Percentiles rank a stretch among this genome's conserved stretches.
Evolutionary conservation across 495 filamentous ascomycete species (phyloP).

Genomic region (Trichodelitschia bisporula): DNA sequence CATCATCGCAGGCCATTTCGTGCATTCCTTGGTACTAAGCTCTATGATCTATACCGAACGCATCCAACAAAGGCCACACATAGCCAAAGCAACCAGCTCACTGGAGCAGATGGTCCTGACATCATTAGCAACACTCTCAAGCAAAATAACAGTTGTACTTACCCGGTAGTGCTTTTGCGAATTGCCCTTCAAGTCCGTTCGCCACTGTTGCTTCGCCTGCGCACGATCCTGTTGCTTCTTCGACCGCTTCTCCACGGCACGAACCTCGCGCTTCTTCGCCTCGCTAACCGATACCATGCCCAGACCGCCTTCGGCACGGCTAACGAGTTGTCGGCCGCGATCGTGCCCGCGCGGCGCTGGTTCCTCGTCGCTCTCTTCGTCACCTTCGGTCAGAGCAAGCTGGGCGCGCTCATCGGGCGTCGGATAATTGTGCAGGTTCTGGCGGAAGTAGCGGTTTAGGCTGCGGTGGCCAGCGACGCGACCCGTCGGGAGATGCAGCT

Average conservation of each 20-base stretch:
- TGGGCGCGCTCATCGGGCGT: constrained; percentile 33
- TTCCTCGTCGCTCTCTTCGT: constrained; percentile 22
- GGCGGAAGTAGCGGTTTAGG: constrained; percentile 63
- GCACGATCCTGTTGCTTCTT: constrained; percentile 33
- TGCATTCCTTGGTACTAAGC: no score
- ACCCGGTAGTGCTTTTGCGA: constrained; percentile 54
- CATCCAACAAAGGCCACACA: no score
- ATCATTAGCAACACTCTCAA: no score
- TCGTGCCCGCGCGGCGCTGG: constrained; percentile 12
- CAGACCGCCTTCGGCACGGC: constrained; percentile 40
- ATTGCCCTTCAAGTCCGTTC: constrained; percentile 38
- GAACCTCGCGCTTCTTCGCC: constrained; percentile 41
- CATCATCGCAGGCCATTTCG: no score
- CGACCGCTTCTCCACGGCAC: constrained; percentile 37
- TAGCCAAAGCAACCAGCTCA: no score
- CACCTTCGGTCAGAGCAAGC: constrained; percentile 16
- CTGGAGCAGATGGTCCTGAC: no score
- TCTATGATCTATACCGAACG: no score
- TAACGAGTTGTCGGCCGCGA: constrained; percentile 32
- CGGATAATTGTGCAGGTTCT: constrained; percentile 72
- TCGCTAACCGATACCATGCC: constrained; percentile 55
- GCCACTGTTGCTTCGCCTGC: constrained; percentile 31
- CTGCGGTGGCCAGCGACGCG: constrained; percentile 78
- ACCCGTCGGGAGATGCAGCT: constrained; percentile 82
- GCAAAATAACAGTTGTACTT: no score